These are phyloP conservation scores for Xylariaceae sp. DNA, from an alignment of 2,329 filamentous ascomycete genomes.

Conservation along the genomic window DNA sequence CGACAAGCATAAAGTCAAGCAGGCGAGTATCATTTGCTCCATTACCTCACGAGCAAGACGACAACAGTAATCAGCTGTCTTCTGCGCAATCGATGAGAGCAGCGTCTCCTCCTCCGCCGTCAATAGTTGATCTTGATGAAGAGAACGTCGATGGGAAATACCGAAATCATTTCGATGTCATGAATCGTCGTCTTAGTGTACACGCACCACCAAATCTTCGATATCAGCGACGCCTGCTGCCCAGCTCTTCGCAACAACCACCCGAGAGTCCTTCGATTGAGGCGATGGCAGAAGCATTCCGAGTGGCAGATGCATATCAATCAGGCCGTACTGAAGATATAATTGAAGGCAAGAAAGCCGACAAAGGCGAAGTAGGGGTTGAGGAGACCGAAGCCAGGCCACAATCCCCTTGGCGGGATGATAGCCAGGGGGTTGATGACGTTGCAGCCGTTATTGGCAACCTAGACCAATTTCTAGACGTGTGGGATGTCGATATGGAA, in stretches of 20 bases:
- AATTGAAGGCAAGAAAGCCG: slow-evolving; percentile 11
- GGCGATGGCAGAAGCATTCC: slow-evolving; percentile 59
- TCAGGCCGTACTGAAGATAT: background rate
- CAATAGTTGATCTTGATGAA: slow-evolving; percentile 42
- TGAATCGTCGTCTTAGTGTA: slow-evolving; percentile 45
- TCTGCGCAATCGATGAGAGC: slow-evolving; percentile 31
- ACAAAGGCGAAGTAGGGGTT: slow-evolving; percentile 20
- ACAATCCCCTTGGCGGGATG: slow-evolving; percentile 41
- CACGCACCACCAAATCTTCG: slow-evolving; percentile 9
- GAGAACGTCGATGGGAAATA: slow-evolving; percentile 49
- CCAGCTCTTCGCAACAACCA: slow-evolving; percentile 51
- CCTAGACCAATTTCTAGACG: slow-evolving; percentile 53
- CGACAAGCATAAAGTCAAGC: slow-evolving; percentile 25
- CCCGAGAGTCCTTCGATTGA: slow-evolving; percentile 49
- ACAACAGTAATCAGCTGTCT: slow-evolving; percentile 27
- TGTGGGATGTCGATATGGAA: slow-evolving; percentile 49
- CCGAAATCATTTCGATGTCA: slow-evolving; percentile 54
- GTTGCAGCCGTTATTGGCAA: slow-evolving; percentile 55
- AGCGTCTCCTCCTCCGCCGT: slow-evolving; percentile 54
- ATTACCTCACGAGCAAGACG: slow-evolving; percentile 39
- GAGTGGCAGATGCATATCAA: slow-evolving; percentile 48
- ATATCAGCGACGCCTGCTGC: slow-evolving; percentile 46
- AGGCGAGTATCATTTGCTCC: slow-evolving; percentile 47
- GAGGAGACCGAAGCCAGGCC: slow-evolving; percentile 10
- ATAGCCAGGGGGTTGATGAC: slow-evolving; percentile 50